Percentiles rank a stretch among this genome's conserved stretches.
Evolutionary conservation across 148 eudicot genomes (phyloP).

Genomic region (Pouteria glomerata): DNA sequence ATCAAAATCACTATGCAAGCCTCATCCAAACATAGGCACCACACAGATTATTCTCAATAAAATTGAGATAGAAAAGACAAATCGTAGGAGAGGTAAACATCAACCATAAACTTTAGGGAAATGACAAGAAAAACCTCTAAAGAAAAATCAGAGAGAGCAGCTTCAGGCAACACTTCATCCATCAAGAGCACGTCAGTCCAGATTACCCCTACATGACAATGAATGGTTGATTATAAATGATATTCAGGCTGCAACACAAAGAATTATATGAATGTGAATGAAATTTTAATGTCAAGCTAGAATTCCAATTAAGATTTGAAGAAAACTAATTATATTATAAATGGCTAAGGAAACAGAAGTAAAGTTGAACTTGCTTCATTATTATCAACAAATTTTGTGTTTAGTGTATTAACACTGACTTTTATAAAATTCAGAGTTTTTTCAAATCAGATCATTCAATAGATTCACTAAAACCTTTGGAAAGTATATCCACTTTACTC

Average conservation of each 20-base stretch:
- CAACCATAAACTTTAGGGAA: constrained; percentile 5
- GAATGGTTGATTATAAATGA: not conserved
- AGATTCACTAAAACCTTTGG: not conserved
- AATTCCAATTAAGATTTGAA: not conserved
- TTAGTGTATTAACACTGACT: no score
- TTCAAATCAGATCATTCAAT: not conserved
- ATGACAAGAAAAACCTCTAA: constrained; percentile 51
- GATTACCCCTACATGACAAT: constrained; percentile 53
- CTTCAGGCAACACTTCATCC: constrained; percentile 95
- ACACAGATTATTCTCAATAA: not conserved
- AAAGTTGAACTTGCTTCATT: not conserved
- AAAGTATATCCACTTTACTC: not conserved
- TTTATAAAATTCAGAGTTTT: no score
- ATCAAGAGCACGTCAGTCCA: constrained; percentile 88
- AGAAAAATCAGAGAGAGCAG: constrained; percentile 63
- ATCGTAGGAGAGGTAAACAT: constrained; percentile 15
- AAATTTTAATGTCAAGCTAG: not conserved
- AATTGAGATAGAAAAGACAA: not conserved
- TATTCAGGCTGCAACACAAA: not conserved
- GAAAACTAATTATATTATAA: not conserved
- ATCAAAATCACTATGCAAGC: constrained; percentile 5
- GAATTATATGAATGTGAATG: not conserved
- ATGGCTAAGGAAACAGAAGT: not conserved
- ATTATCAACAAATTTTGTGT: no score
- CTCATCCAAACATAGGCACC: not conserved